Percentiles rank a stretch among this genome's conserved stretches.
Evolutionary conservation across 2,329 filamentous ascomycete species (phyloP).

Genomic region (Rhynchosporium graminicola): DNA sequence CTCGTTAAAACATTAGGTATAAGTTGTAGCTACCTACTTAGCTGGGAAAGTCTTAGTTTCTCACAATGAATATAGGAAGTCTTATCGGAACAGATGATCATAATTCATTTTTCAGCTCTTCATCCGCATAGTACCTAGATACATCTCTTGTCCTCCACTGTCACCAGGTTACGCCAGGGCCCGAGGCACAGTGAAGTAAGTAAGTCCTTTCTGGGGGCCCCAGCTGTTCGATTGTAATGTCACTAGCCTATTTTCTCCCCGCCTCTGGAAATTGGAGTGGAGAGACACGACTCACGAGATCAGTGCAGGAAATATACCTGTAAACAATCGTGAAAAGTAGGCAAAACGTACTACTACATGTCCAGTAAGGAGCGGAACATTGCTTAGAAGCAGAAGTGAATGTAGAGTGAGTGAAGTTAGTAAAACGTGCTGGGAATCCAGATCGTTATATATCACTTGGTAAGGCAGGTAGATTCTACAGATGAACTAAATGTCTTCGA

Average conservation of each 20-base stretch:
- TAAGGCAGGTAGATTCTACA: too few relatives aligned
- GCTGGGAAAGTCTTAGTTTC: too few relatives aligned
- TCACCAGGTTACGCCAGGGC: not conserved
- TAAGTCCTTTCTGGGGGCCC: not conserved
- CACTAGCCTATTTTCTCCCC: conserved; percentile 10
- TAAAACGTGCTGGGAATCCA: not conserved
- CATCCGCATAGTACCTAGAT: too few relatives aligned
- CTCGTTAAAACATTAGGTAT: not conserved
- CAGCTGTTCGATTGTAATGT: conserved; percentile 8
- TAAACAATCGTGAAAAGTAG: too few relatives aligned
- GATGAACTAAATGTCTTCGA: not conserved
- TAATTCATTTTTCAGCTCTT: too few relatives aligned
- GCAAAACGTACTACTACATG: too few relatives aligned
- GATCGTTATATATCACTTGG: not conserved
- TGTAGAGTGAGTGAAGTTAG: not conserved
- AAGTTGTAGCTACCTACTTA: not conserved
- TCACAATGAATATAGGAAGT: too few relatives aligned
- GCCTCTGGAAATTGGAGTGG: not conserved
- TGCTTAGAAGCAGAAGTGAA: not conserved
- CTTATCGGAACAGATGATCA: too few relatives aligned
- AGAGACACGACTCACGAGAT: not conserved
- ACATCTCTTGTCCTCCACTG: not conserved
- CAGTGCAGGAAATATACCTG: not conserved
- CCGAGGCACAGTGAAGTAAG: not conserved
- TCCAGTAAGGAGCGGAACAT: not conserved